Evolutionary conservation across 108 stramenopile genomes (phyloP).

Genomic region (Ochromonas danica): DNA sequence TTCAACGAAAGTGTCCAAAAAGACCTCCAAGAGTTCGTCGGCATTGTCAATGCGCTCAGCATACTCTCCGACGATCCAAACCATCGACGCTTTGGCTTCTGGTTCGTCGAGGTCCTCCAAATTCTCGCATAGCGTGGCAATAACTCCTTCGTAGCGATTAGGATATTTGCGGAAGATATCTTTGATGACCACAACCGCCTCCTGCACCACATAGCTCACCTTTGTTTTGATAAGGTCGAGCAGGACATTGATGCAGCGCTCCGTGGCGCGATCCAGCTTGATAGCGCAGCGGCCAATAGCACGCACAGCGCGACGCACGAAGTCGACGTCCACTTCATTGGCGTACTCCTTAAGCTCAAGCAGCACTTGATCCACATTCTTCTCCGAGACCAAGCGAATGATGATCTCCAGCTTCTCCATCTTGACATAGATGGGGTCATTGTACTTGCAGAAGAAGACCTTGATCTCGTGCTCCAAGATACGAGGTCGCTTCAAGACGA

Average conservation of each 20-base stretch:
- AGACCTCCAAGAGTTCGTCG: slow-evolving; percentile 93
- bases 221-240: slow-evolving; percentile 97
- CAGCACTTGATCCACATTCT: slow-evolving; percentile 91
- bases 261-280: slow-evolving; percentile 95
- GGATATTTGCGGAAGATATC: slow-evolving; percentile 99
- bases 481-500: slow-evolving; percentile 91
- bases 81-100: slow-evolving; percentile 94
- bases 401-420: slow-evolving; percentile 99
- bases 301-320: slow-evolving; percentile 92
- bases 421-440: slow-evolving; percentile 99
- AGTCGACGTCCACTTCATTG: slow-evolving; percentile 97
- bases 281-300: slow-evolving; percentile 94
- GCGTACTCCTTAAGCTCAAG: slow-evolving; percentile 98
- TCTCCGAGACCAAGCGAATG: slow-evolving; percentile 90
- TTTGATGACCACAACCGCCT: slow-evolving; percentile 98
- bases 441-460: slow-evolving; percentile 99
- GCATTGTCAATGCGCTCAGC: slow-evolving; percentile 99
- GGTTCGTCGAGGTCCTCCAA: slow-evolving; percentile 98
- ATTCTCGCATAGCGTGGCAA: slow-evolving; percentile 96
- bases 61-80: slow-evolving; percentile 99
- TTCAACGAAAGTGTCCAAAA: slow-evolving; percentile 92
- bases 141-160: slow-evolving; percentile 96
- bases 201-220: slow-evolving; percentile 98
- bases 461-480: slow-evolving; percentile 97
- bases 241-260: slow-evolving; percentile 95